phyloP scores from a whole-genome alignment of 306 rosid genomes.

The Erythrophleum fordii region DNA sequence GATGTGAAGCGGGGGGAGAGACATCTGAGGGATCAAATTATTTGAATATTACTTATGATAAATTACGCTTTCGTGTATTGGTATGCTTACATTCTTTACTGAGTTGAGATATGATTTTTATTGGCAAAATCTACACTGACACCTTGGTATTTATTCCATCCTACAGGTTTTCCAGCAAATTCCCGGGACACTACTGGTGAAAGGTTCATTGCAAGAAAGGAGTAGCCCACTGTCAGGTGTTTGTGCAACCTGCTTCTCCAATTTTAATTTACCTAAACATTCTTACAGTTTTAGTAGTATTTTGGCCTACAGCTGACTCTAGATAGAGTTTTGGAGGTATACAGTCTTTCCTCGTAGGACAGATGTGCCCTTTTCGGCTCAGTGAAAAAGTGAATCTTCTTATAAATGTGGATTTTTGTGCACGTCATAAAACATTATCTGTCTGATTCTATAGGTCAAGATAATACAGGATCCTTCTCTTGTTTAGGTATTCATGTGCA shows the following conservation, averaged over 20 bases:
- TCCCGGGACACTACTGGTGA: slow-evolving; percentile 84
- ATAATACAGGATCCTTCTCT: not conserved
- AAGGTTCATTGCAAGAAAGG: slow-evolving; percentile 74
- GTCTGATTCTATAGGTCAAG: not conserved
- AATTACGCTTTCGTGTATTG: slow-evolving; percentile 58
- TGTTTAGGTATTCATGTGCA: not conserved
- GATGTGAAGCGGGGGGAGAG: slow-evolving; percentile 42
- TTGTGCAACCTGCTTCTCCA: slow-evolving; percentile 15
- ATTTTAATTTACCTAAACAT: not conserved
- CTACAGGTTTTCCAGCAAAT: slow-evolving; percentile 88
- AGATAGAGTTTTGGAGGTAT: slow-evolving; percentile 11
- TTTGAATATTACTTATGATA: slow-evolving; percentile 36
- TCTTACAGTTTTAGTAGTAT: slow-evolving; percentile 13
- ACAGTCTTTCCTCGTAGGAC: not conserved
- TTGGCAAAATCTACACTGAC: slow-evolving; percentile 30
- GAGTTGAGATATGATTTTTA: slow-evolving; percentile 33
- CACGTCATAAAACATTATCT: not conserved
- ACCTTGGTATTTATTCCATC: slow-evolving; percentile 3
- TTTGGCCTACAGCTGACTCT: not conserved
- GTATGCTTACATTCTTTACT: slow-evolving; percentile 46
- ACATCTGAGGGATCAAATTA: slow-evolving; percentile 43
- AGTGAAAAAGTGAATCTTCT: slow-evolving; percentile 16
- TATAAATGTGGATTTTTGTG: not conserved
- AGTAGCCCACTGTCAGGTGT: slow-evolving; percentile 67
- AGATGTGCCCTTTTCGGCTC: not conserved